Base-by-base conservation (phyloP, 78 protist genomes). In the Anaeramoeba flamelloides region DNA sequence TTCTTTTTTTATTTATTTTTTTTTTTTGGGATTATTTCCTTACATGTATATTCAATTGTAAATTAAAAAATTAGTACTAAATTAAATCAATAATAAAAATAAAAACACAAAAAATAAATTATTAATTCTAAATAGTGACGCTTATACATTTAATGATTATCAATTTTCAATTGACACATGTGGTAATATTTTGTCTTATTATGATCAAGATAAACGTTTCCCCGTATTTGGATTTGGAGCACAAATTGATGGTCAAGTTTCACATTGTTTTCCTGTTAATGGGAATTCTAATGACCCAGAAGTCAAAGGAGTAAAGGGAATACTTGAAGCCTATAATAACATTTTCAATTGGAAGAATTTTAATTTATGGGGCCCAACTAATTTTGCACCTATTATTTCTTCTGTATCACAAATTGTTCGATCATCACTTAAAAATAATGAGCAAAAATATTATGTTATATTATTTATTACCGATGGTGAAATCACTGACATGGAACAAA, bases 211-310 rank as follows among this genome's bases (percentile, higher is more conserved):
- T 78, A 2, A 82, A 26, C 38, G 76, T 33, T 84, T 86, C 33
- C 90, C 93, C 22, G 90, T 65, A 3, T 87, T 31, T 38, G 96
- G 94, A 0, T 92, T 88, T 38, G 96, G 96, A 38, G 94, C 87
- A 34, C 31, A 12, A 12, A 40, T 86, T 1, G 82, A 77, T 34
- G 77, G 34, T 31, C 74, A 65, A 38, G 76, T 82, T 40, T 83
- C 81, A 30, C 88, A 85, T 33, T 85, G 89, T 84, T 86, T 86
- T 74, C 86, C 90, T 38, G 36, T 84, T 12, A 77, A 81, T 41
- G 17, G 77, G 75, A 74, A 81, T 36, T 3, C 82, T 26, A 17
- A 33, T 8, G 41, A 81, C 2, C 78, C 12, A 8, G 22, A 2
- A 1, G 82, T 83, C 3, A 69, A 12, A 17, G 85, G 85, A 3